phyloP scores from a whole-genome alignment of 176 grass and related monocot species.

The Lolium perenne region DNA sequence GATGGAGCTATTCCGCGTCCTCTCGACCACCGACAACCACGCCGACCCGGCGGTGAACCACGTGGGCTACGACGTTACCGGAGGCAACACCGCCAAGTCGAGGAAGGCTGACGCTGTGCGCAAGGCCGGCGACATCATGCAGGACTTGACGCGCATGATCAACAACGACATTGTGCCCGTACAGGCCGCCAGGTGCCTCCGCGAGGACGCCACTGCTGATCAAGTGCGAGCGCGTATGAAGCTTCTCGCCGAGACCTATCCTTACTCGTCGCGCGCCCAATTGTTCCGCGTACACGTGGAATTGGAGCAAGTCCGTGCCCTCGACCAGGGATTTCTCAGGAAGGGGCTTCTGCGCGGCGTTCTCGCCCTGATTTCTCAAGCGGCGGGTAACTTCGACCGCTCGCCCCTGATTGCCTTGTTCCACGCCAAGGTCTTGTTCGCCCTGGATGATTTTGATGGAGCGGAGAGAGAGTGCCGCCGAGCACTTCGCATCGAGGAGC shows the following conservation, averaged over 20 bases:
- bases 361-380: neutral
- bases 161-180: neutral
- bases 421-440: neutral
- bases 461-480: neutral
- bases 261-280: neutral
- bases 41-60: neutral
- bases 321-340: neutral
- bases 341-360: neutral
- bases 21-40: neutral
- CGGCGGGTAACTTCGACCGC: neutral
- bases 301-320: neutral
- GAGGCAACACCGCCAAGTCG: neutral
- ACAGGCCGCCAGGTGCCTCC: neutral
- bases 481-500: neutral
- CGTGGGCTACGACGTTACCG: neutral
- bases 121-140: neutral
- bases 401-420: neutral
- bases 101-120: neutral
- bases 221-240: neutral
- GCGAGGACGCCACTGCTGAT: neutral
- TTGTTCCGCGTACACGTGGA: neutral
- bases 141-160: neutral
- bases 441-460: neutral
- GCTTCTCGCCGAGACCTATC: neutral
- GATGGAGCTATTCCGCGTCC: neutral